Conservation (phyloP, 371 early-diverging fungal species). For the Batkoa obscura region DNA sequence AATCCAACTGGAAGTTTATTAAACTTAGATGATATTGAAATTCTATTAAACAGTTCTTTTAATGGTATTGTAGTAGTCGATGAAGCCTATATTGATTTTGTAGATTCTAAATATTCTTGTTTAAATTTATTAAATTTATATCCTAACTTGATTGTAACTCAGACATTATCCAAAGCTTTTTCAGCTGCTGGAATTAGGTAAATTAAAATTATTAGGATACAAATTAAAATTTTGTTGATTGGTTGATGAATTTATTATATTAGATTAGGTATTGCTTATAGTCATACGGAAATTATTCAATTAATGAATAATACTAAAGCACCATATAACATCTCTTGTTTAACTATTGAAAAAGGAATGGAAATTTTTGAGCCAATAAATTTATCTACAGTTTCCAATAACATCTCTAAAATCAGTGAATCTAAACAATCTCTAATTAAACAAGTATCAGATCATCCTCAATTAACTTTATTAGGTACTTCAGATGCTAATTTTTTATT, state of each 20-base stretch:
- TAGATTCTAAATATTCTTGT: slow-evolving; percentile 14
- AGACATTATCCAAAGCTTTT: slow-evolving; percentile 92
- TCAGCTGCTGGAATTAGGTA: slow-evolving; percentile 89
- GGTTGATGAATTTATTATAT: background rate
- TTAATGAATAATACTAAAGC: slow-evolving; percentile 92
- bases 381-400: background rate
- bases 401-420: background rate
- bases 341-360: slow-evolving; percentile 56
- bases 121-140: slow-evolving; percentile 21
- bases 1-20: slow-evolving; percentile 91
- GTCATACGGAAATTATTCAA: slow-evolving; percentile 51
- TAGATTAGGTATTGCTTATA: slow-evolving; percentile 68
- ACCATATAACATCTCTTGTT: slow-evolving; percentile 89
- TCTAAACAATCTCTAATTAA: background rate
- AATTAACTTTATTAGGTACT: slow-evolving; percentile 33
- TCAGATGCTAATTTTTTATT: slow-evolving; percentile 91
- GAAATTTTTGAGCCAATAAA: slow-evolving; percentile 32
- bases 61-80: slow-evolving; percentile 85
- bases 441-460: background rate
- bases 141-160: slow-evolving; percentile 86
- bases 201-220: too few species aligned
- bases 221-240: background rate
- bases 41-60: slow-evolving; percentile 40
- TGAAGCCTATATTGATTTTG: slow-evolving; percentile 97
- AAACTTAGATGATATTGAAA: slow-evolving; percentile 38